These are phyloP conservation scores for Ottelia alismoides DNA, from an alignment of 106 monocot species.

Conservation along the genomic window DNA sequence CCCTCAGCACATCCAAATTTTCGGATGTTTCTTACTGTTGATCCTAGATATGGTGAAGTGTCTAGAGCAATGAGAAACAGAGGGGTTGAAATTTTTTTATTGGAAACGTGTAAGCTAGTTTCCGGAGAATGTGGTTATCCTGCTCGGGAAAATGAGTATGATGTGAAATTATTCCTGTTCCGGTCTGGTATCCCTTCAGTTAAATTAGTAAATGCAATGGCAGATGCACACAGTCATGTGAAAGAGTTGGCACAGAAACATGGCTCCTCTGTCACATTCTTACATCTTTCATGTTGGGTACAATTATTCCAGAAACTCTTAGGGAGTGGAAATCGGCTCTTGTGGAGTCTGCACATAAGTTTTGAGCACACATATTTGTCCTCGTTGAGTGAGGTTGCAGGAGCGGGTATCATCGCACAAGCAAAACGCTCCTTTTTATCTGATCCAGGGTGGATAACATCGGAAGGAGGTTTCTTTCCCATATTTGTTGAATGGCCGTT, in stretches of 20 bases:
- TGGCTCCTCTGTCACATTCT: slow-evolving; percentile 70
- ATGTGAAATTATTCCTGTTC: slow-evolving; percentile 42
- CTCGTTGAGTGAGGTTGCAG: slow-evolving; percentile 61
- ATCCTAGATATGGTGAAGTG: slow-evolving; percentile 84
- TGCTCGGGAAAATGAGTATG: too few relatives aligned
- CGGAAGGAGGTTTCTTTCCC: slow-evolving; percentile 28
- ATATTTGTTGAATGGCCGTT: slow-evolving; percentile 69
- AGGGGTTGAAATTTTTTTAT: slow-evolving; percentile 82
- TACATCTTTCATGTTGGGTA: slow-evolving; percentile 80
- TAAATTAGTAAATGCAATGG: slow-evolving; percentile 56
- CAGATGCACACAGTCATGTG: slow-evolving; percentile 54
- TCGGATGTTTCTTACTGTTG: slow-evolving; percentile 84
- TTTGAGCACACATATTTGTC: slow-evolving; percentile 89
- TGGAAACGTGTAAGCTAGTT: slow-evolving; percentile 41
- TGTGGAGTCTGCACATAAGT: slow-evolving; percentile 87
- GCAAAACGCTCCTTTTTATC: slow-evolving; percentile 40
- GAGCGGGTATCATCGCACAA: slow-evolving; percentile 29
- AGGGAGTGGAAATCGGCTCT: slow-evolving; percentile 58
- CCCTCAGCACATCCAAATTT: slow-evolving; percentile 64
- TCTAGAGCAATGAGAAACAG: slow-evolving; percentile 97
- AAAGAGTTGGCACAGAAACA: slow-evolving; percentile 25
- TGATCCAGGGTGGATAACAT: slow-evolving; percentile 6
- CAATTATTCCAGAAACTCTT: slow-evolving; percentile 81
- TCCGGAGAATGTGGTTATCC: too few relatives aligned
- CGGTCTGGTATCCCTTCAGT: slow-evolving; percentile 43